Conservation (phyloP, 208 protist genomes). For the Leishmania major region DNA sequence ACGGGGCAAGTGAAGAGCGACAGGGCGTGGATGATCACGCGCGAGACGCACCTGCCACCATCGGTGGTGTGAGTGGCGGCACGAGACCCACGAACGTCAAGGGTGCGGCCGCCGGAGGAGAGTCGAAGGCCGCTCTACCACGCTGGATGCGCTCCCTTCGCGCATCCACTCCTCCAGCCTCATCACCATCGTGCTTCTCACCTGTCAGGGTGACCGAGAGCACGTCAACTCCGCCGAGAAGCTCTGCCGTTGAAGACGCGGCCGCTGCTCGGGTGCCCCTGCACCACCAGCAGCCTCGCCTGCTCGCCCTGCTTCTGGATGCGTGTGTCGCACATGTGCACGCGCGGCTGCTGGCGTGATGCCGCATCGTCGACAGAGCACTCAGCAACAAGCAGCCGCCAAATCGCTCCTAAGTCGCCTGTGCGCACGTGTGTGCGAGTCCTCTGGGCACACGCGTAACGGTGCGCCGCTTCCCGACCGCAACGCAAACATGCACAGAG, state of each 20-base stretch:
- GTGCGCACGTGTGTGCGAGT: background rate
- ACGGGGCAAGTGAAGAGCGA: background rate
- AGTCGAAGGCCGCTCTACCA: background rate
- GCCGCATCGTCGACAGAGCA: background rate
- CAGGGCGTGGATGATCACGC: background rate
- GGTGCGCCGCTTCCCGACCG: background rate
- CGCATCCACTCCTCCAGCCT: background rate
- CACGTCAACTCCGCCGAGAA: background rate
- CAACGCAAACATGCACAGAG: background rate
- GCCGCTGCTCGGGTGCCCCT: background rate
- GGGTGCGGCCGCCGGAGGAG: background rate
- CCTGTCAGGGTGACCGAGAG: background rate
- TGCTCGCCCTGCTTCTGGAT: constrained; percentile 13
- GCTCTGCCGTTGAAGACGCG: background rate
- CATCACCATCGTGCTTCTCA: background rate
- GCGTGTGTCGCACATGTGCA: constrained; percentile 27
- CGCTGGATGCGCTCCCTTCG: constrained; percentile 4
- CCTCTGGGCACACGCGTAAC: background rate
- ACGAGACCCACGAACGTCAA: background rate
- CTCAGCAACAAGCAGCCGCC: background rate
- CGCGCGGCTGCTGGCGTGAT: background rate
- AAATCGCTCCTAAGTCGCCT: background rate
- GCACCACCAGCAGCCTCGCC: background rate
- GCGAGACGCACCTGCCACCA: background rate
- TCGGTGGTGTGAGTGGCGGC: background rate